Percentiles rank a stretch among this genome's conserved stretches.
These are phyloP conservation scores for Skeletonema potamos DNA, from an alignment of 108 stramenopile genomes.

Conservation along the genomic window DNA sequence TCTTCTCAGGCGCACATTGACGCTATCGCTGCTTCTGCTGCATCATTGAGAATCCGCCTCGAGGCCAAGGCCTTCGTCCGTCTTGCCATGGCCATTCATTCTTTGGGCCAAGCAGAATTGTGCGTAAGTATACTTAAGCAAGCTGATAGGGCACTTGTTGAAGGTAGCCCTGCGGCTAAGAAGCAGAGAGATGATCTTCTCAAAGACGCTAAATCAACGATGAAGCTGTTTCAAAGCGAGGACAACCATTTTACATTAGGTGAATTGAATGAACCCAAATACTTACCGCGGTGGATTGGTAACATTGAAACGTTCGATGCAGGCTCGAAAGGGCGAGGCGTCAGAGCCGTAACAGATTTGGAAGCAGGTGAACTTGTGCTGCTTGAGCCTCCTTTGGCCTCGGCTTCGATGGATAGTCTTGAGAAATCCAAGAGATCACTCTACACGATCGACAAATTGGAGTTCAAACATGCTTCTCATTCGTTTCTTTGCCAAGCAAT, in stretches of 20 bases:
- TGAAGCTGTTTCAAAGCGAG: no score
- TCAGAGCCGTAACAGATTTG: slow-evolving; percentile 4
- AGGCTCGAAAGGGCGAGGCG: slow-evolving; percentile 17
- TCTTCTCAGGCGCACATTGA: slow-evolving; percentile 5
- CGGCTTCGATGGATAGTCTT: neutral
- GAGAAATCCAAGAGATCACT: slow-evolving; percentile 2
- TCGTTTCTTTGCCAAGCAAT: slow-evolving; percentile 10
- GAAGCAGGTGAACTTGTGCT: slow-evolving; percentile 5
- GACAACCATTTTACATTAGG: neutral
- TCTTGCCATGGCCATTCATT: slow-evolving; percentile 1
- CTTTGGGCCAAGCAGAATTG: slow-evolving; percentile 9
- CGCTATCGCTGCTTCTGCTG: slow-evolving; percentile 14
- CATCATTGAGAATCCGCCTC: slow-evolving; percentile 10
- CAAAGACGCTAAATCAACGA: neutral
- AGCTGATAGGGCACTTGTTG: neutral
- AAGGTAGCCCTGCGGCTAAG: neutral
- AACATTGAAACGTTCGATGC: slow-evolving; percentile 17
- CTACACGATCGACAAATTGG: slow-evolving; percentile 2
- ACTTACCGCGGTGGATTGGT: slow-evolving; percentile 14
- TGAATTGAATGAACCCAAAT: neutral
- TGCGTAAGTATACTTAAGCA: neutral
- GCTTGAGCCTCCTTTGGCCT: slow-evolving; percentile 9
- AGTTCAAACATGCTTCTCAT: slow-evolving; percentile 1
- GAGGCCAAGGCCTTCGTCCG: slow-evolving; percentile 15
- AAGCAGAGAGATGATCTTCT: neutral